Evolutionary conservation across 768 basidiomycete species (phyloP).

Genomic region (Auriculariales sp.): DNA sequence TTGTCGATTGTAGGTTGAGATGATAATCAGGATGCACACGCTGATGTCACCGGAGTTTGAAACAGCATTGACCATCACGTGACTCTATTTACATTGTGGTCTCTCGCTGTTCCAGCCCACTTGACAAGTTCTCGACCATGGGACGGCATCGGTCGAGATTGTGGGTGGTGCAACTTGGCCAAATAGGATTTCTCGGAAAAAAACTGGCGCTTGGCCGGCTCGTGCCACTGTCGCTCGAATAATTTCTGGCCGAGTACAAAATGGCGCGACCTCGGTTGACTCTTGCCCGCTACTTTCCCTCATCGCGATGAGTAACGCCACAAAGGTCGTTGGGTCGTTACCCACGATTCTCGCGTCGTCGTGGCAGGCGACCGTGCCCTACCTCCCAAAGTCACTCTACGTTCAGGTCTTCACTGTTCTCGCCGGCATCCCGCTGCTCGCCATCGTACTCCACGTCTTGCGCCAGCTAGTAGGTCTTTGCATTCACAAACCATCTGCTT

Average conservation of each 20-base stretch:
- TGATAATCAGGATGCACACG: too few relatives aligned
- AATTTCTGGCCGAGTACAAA: too few relatives aligned
- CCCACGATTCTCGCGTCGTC: constrained; percentile 1
- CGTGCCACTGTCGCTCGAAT: background rate
- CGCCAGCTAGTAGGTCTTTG: constrained; percentile 64
- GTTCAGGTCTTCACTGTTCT: constrained; percentile 24
- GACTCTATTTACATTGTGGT: too few relatives aligned
- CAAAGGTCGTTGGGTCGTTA: background rate
- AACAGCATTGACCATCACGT: too few relatives aligned
- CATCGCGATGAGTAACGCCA: constrained; percentile 5
- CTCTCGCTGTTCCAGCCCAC: too few relatives aligned
- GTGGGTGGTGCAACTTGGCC: too few relatives aligned
- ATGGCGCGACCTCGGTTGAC: background rate
- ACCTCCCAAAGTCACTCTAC: constrained; percentile 3
- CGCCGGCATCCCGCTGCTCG: constrained; percentile 54
- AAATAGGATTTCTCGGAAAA: too few relatives aligned
- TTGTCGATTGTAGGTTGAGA: too few relatives aligned
- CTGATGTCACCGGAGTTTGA: too few relatives aligned
- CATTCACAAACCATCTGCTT: background rate
- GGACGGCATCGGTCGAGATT: too few relatives aligned
- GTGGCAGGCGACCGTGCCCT: constrained; percentile 1
- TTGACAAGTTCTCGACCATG: too few relatives aligned
- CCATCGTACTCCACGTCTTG: constrained; percentile 57
- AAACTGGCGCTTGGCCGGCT: too few relatives aligned
- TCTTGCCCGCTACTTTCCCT: background rate